Base-by-base conservation (phyloP, 1,139 yeast species). In the Debaryomyces udenii region DNA sequence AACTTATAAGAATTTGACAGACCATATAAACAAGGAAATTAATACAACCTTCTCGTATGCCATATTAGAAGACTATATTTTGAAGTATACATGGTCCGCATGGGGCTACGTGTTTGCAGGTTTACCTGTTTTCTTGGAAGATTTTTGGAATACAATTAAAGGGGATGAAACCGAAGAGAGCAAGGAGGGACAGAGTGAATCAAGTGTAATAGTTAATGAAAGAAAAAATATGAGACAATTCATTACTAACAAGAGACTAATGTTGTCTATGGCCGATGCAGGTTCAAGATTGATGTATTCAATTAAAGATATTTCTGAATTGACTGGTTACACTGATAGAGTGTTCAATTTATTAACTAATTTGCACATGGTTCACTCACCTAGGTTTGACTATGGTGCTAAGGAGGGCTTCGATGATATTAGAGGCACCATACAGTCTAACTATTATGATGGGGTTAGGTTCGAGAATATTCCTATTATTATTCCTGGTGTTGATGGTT, bases 251-350 rank as follows among this genome's bases (percentile, higher is more conserved):
- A 91, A 91, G 66, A 76, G 97, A 55, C 76, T 91, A 51, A 83
- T 91, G 87, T 75, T 91, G 52, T 85, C 94, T 4, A 75, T 91
- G 58, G 96, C 97, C 1, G 98, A 91, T 66, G 96, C 98, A 0
- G 97, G 97, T 5, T 87, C 96, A n/a, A 76, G 97, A 49, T 76
- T 91, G 68, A 90, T 91, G 96, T 89, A 89, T 61, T 89, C 97
- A 2, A 86, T 90, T 51, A 90, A 91, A 61, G 97, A 90, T 62
- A 78, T 91, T n/a, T 86, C 95, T 10, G 93, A 85, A 61, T 74
- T 91, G 44, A 88, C 96, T 1, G 97, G 97, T 9, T 86, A 87
- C 59, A 89, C 97, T 1, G 93, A 89, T 51, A 70, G 97, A 50
- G 87, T 91, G 1, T 91, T 86, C 64, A 79, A 80, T 23, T 69